These are phyloP conservation scores for Linnemannia elongata DNA, from an alignment of 192 early-diverging fungal genomes.

Conservation along the genomic window DNA sequence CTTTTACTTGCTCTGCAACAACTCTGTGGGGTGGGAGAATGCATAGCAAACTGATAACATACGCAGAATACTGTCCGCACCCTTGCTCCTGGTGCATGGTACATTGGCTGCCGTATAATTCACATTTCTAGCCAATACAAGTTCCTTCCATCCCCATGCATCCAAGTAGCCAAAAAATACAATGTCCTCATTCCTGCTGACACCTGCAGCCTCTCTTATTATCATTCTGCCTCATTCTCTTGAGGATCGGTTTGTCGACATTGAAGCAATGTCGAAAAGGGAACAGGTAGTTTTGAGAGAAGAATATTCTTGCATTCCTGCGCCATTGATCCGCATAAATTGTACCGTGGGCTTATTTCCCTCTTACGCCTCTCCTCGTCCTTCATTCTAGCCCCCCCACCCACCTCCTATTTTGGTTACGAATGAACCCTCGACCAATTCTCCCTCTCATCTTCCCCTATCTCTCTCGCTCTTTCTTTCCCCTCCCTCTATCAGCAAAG, in stretches of 20 bases:
- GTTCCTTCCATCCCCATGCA: not conserved
- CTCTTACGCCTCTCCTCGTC: not conserved
- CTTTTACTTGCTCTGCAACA: not conserved
- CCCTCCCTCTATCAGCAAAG: not conserved
- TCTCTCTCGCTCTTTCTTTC: not conserved
- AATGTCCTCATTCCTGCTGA: no score
- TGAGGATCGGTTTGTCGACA: not conserved
- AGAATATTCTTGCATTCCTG: not conserved
- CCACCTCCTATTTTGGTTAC: not conserved
- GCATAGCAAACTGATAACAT: slow-evolving; percentile 1
- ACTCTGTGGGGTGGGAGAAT: not conserved
- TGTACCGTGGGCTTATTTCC: not conserved
- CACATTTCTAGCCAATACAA: not conserved
- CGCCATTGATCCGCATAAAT: not conserved
- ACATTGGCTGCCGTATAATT: not conserved
- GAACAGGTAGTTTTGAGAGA: not conserved
- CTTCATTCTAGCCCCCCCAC: not conserved
- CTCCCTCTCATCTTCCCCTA: not conserved
- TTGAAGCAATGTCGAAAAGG: not conserved
- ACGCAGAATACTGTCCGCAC: not conserved
- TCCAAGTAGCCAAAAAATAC: not conserved
- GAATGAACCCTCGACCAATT: not conserved
- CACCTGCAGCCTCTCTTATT: not conserved
- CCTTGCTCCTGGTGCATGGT: not conserved
- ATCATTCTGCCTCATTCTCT: not conserved